Percentiles rank a stretch among this genome's conserved stretches.
Evolutionary conservation across 2,329 filamentous ascomycete genomes (phyloP).

Genomic region (Chrysoporthe austroafricana): DNA sequence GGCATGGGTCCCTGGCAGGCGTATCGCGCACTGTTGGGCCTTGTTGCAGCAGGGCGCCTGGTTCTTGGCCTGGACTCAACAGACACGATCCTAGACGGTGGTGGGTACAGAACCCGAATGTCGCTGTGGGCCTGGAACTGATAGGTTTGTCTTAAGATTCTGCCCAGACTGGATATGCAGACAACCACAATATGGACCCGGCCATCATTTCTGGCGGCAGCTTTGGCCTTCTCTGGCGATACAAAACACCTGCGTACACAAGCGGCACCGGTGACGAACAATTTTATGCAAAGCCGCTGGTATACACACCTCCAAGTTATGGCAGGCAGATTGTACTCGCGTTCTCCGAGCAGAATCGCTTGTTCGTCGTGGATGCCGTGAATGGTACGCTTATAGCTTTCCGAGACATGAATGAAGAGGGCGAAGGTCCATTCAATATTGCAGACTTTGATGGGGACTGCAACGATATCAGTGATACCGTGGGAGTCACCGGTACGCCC

Average conservation of each 20-base stretch:
- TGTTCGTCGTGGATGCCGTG: constrained; percentile 60
- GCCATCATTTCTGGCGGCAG: constrained; percentile 38
- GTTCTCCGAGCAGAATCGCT: constrained; percentile 60
- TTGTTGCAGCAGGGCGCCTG: neutral
- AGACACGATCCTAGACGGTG: neutral
- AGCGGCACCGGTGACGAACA: constrained; percentile 28
- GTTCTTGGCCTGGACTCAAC: neutral
- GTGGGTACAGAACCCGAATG: neutral
- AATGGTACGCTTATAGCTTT: constrained; percentile 55
- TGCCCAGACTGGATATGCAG: constrained; percentile 37
- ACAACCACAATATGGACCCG: constrained; percentile 45
- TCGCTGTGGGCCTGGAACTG: neutral
- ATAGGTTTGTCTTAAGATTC: constrained; percentile 17
- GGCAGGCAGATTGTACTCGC: constrained; percentile 56
- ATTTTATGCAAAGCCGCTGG: constrained; percentile 53
- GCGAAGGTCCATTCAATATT: constrained; percentile 52
- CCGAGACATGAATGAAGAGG: constrained; percentile 34
- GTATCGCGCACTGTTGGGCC: neutral
- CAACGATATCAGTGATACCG: constrained; percentile 50
- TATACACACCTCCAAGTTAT: constrained; percentile 52
- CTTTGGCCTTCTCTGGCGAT: constrained; percentile 36
- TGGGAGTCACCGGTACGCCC: constrained; percentile 52
- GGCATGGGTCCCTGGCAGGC: neutral
- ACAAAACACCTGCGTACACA: constrained; percentile 26
- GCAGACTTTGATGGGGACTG: constrained; percentile 49